Base-by-base conservation (phyloP, 1,284 basidiomycete species). In the Trichosporon coremiiforme region DNA sequence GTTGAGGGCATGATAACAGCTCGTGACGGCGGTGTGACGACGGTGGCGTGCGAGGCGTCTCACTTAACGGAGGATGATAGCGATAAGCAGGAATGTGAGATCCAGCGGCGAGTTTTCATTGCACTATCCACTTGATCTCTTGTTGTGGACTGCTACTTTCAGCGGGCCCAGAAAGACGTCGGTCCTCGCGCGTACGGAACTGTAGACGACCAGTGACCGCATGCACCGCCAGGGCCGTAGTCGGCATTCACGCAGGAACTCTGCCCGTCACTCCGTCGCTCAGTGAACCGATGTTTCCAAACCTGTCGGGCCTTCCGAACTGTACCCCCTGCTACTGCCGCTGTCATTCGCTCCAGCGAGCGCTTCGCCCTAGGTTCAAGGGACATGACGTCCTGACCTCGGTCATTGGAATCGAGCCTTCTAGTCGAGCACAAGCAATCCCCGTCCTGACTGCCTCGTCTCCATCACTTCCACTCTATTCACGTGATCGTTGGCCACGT, bases 321-420 rank as follows among this genome's bases (percentile, higher is more conserved):
- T 45, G 17, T 17, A 45, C 41, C 41, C 41, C 41, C 41, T 17
- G 2, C 7, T 45, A 12, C 41, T 45, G 15, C 1, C 15, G 41
- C 41, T 45, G 41, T n/a, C 17, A 45, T 45, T 45, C 41, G 41
- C 41, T 22, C 20, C 20, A 47, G 20, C 20, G 20, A 6, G 17
- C 8, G 7, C 20, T 17, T 53, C 45, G 8, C 17, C 12, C 45
- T 6, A n/a, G 45, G 17, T 3, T 1, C 47, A 9, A 53, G n/a
- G 20, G 9, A 53, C 47, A 53, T 53, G 47, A 53, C 47, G 47
- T 53, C 47, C 47, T 22, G 8, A 53, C 47, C 47, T 53, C 47
- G 47, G 47, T 53, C 47, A 53, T 22, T 22, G 47, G 47, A 53
- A 53, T 22, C 20, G 47, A 53, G 47, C 15, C 20, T 22, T 53